A percentile compares a stretch with the other conserved stretches of the same genome.
Evolutionary conservation across 306 rosid species (phyloP).

Genomic region (Leucaena leucocephala): DNA sequence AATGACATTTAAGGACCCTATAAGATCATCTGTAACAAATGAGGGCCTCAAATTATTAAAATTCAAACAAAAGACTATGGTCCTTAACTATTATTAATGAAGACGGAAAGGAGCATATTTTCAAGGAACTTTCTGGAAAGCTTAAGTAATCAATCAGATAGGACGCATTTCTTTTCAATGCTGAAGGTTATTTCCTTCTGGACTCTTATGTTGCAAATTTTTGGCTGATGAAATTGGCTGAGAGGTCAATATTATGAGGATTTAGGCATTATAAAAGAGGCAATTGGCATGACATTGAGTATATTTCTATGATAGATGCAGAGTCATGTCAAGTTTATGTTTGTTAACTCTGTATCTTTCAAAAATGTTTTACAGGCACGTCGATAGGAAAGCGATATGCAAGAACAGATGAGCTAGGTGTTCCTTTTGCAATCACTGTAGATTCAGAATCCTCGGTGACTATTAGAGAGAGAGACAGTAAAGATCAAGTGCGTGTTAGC

Average conservation of each 20-base stretch:
- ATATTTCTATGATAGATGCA: not conserved
- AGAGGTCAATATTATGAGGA: not conserved
- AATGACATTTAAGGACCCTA: not conserved
- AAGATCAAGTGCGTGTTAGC: constrained; percentile 76
- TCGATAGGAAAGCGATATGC: constrained; percentile 90
- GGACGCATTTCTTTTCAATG: not conserved
- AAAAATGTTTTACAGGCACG: constrained; percentile 53
- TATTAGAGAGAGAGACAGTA: constrained; percentile 84
- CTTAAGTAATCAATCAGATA: too few relatives aligned
- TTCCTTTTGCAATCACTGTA: constrained; percentile 78
- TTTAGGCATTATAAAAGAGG: not conserved
- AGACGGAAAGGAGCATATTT: not conserved
- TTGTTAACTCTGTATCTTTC: not conserved
- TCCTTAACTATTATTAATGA: not conserved
- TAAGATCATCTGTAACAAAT: too few relatives aligned
- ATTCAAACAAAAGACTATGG: not conserved
- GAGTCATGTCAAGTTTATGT: not conserved
- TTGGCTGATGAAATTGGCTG: not conserved
- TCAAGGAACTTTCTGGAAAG: not conserved
- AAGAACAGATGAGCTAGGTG: constrained; percentile 89
- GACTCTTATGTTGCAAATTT: not conserved
- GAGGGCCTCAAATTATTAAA: not conserved
- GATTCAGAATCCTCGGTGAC: constrained; percentile 75
- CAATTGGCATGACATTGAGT: not conserved
- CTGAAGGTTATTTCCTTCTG: not conserved